These are phyloP conservation scores for Bretschneidera sinensis DNA, from an alignment of 345 rosid genomes.

Conservation along the genomic window DNA sequence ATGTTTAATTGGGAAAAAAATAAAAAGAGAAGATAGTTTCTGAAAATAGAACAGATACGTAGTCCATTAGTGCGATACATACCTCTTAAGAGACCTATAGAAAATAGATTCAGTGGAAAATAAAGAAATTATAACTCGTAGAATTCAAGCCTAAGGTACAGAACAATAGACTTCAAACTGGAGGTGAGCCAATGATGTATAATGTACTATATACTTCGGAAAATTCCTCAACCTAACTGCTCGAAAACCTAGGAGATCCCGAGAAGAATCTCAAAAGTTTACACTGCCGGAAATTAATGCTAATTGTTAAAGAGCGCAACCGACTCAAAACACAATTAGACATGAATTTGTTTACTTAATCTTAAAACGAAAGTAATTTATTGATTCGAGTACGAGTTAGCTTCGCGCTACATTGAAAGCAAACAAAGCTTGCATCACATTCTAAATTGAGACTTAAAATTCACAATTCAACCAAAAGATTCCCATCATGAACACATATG, in stretches of 20 bases:
- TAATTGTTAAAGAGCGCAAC: not conserved
- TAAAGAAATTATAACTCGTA: not conserved
- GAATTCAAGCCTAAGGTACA: not conserved
- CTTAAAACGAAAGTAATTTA: not conserved
- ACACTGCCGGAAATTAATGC: conserved; percentile 1
- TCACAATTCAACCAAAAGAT: not conserved
- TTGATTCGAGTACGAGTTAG: no score
- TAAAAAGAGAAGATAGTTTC: not conserved
- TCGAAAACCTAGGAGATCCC: not conserved
- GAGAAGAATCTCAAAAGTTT: not conserved
- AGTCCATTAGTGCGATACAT: not conserved
- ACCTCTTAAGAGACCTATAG: no score
- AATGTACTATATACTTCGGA: not conserved
- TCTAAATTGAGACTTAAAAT: not conserved
- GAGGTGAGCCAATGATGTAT: not conserved
- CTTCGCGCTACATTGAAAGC: no score
- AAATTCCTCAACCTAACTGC: not conserved
- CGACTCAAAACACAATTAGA: not conserved
- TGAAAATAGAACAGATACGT: not conserved
- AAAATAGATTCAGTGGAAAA: no score
- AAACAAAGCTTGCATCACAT: not conserved
- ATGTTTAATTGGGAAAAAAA: not conserved
- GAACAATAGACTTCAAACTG: not conserved
- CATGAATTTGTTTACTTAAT: no score
- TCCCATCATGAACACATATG: not conserved